Base-by-base conservation (phyloP, 129 eudicot species). In the Oenanthe sinensis region DNA sequence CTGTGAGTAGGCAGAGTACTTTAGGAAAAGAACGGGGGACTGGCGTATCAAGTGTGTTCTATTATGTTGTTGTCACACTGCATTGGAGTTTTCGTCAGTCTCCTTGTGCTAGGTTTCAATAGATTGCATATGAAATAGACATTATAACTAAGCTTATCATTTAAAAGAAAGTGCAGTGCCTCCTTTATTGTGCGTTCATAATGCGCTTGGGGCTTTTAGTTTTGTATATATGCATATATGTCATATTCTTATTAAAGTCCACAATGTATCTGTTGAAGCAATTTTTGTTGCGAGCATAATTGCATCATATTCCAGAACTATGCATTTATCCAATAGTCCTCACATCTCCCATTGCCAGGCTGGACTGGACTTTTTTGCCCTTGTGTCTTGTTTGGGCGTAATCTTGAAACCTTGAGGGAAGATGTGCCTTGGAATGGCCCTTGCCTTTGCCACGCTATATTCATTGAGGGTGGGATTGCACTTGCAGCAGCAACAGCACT, bases 281-380 rank as follows among this genome's bases (percentile, higher is more conserved):
- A 69, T 12, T 77, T 24, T 42, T 62, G 43, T 37, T 71, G 24
- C 48, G 20, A 77, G 68, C 7, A 40, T 45, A 75, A 55, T 46
- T 46, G 4, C 7, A 24, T 43, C 2, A 19, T 55, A 0, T 74
- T 43, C 67, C 24, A 42, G 26, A 19, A 24, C 58, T 15, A 12
- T 45, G 46, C 74, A 16, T 36, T 76, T 48, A 39, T 81, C 76
- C 42, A 58, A 75, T 76, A 44, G 46, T 77, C 39, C 76, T 50
- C 81, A 44, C 15, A 5, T 83, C 67, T 37, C 60, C 47, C 42
- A 58, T 77, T 45, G 48, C 70, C 84, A 95, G 98, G 96, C 82
- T 77, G 96, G 98, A 90, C 87, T 22, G 98, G 98, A 48, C 90
- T 95, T 70, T 91, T 91, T 80, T 95, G 97, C 73, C 98, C 98